Percentiles rank a stretch among this genome's conserved stretches.
phyloP scores from a whole-genome alignment of 306 rosid species.

The Quercus variabilis region DNA sequence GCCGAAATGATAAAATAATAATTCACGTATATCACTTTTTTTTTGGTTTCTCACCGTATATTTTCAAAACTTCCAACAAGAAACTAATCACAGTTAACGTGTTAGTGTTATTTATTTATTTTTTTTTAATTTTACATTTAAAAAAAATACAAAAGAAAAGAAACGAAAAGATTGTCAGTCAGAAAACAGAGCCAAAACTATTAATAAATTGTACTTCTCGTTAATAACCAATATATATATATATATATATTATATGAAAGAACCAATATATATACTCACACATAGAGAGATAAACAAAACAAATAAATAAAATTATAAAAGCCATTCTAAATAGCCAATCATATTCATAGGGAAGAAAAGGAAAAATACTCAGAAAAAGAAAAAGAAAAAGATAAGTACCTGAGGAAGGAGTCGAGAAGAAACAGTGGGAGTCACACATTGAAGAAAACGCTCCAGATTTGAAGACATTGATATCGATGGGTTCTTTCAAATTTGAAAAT shows the following conservation, averaged over 20 bases:
- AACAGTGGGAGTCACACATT: constrained; percentile 59
- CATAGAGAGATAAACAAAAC: too few relatives aligned
- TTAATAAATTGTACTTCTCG: too few relatives aligned
- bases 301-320: too few relatives aligned
- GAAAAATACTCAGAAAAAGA: not conserved
- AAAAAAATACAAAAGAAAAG: too few relatives aligned
- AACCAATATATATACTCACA: too few relatives aligned
- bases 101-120: not conserved
- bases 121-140: not conserved
- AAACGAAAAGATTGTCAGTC: not conserved
- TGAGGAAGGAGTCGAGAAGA: constrained; percentile 52
- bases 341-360: not conserved
- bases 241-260: too few relatives aligned
- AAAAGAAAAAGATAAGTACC: constrained; percentile 27
- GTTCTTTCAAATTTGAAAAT: not conserved
- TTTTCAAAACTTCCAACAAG: too few relatives aligned
- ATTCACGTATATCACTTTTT: not conserved
- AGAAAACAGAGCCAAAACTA: not conserved
- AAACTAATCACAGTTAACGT: too few relatives aligned
- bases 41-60: too few relatives aligned
- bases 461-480: constrained; percentile 23
- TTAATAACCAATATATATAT: too few relatives aligned
- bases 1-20: not conserved
- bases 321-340: too few relatives aligned
- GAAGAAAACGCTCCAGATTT: constrained; percentile 63